Percentiles rank a stretch among this genome's conserved stretches.
These are phyloP conservation scores for Hypoxylon sp. DNA, from an alignment of 2,329 filamentous ascomycete genomes.

Conservation along the genomic window DNA sequence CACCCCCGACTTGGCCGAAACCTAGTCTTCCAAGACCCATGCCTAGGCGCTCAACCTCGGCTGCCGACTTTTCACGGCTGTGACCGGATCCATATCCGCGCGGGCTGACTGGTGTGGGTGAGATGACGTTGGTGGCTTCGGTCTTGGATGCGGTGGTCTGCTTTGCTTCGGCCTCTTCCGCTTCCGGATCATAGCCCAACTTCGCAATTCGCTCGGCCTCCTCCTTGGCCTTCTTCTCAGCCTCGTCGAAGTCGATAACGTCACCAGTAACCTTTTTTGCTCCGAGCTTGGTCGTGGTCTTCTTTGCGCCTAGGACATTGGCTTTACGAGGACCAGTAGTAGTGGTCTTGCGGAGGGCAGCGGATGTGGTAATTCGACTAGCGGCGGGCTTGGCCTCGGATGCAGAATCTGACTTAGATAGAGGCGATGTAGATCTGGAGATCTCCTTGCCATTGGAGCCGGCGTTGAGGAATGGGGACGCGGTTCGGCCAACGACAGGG, in stretches of 20 bases:
- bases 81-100: conserved; percentile 75
- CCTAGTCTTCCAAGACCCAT: conserved; percentile 90
- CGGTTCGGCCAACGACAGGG: conserved; percentile 82
- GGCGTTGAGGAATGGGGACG: conserved; percentile 90
- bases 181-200: conserved; percentile 94
- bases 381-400: conserved; percentile 72
- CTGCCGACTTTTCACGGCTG: conserved; percentile 73
- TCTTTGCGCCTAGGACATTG: conserved; percentile 89
- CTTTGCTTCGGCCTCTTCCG: conserved; percentile 73
- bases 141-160: conserved; percentile 57
- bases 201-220: conserved; percentile 97
- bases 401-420: conserved; percentile 73
- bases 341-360: conserved; percentile 84
- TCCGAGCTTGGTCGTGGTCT: conserved; percentile 83
- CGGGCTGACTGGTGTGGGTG: conserved; percentile 83
- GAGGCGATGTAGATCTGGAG: conserved; percentile 86
- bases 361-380: conserved; percentile 81
- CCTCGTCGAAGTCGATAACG: conserved; percentile 95
- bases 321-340: conserved; percentile 80
- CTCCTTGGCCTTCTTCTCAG: conserved; percentile 96
- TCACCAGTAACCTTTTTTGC: conserved; percentile 90
- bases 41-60: conserved; percentile 89
- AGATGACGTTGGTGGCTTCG: conserved; percentile 73
- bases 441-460: conserved; percentile 79
- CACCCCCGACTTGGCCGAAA: conserved; percentile 85